phyloP scores from a whole-genome alignment of 257 asterid genomes.

The Solanum bulbocastanum region DNA sequence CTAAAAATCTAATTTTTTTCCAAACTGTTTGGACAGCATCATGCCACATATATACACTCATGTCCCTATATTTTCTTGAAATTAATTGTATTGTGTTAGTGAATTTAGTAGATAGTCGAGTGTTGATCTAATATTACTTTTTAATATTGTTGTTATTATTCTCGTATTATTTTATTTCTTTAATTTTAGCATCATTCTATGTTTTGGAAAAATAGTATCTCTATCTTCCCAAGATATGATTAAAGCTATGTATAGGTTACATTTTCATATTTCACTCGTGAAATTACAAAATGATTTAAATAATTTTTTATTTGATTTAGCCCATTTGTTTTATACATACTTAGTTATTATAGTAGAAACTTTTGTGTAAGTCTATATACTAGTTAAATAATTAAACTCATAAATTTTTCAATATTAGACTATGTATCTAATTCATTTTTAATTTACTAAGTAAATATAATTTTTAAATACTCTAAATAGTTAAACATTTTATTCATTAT shows the following conservation, averaged over 20 bases:
- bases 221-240: no score
- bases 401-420: not conserved
- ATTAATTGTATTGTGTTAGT: rapidly evolving
- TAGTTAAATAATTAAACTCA: not conserved
- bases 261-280: no score
- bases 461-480: not conserved
- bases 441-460: not conserved
- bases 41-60: not conserved
- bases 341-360: not conserved
- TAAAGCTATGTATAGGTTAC: no score
- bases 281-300: not conserved
- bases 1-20: not conserved
- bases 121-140: no score
- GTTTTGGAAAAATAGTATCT: no score
- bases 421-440: not conserved
- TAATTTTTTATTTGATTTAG: not conserved
- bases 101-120: not conserved
- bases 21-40: not conserved
- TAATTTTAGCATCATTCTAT: no score
- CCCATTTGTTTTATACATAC: not conserved
- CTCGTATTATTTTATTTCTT: no score
- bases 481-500: not conserved
- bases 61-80: not conserved
- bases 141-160: no score
- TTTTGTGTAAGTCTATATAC: not conserved